phyloP scores from a whole-genome alignment of 225 moss, liverwort and hornwort species.

The Takakia lepidozioides region DNA sequence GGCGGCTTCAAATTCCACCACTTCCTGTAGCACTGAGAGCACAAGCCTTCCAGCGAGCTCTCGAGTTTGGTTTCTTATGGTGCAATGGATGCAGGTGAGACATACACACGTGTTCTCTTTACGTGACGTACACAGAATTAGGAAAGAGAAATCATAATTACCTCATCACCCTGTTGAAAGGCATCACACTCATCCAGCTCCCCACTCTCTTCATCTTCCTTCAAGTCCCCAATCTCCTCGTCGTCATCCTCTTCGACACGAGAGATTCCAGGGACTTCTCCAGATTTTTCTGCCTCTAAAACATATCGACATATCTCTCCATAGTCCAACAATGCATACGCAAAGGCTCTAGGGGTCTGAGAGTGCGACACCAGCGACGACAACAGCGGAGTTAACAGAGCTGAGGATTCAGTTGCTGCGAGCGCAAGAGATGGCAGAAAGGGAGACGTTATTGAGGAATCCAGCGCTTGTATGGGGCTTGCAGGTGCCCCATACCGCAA shows the following conservation, averaged over 20 bases:
- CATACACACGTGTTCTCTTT: too few species aligned
- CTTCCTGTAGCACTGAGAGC: neutral
- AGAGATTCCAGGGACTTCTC: neutral
- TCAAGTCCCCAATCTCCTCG: slow-evolving; percentile 31
- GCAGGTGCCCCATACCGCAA: slow-evolving; percentile 30
- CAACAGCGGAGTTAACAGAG: slow-evolving; percentile 44
- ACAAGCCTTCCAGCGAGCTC: neutral
- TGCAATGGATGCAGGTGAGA: too few species aligned
- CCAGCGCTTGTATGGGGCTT: slow-evolving; percentile 17
- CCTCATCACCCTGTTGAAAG: slow-evolving; percentile 86
- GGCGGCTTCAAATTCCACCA: neutral
- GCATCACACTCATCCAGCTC: slow-evolving; percentile 56
- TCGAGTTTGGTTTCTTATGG: neutral
- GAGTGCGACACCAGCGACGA: slow-evolving; percentile 38
- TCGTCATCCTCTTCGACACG: slow-evolving; percentile 6
- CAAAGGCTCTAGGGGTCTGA: slow-evolving; percentile 51
- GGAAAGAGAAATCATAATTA: slow-evolving; percentile 12
- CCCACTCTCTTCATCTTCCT: slow-evolving; percentile 44
- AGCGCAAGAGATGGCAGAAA: slow-evolving; percentile 63
- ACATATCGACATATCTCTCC: slow-evolving; percentile 26
- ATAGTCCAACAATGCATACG: slow-evolving; percentile 66
- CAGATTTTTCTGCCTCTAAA: slow-evolving; percentile 12
- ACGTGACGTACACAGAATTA: too few species aligned
- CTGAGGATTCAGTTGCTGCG: slow-evolving; percentile 48
- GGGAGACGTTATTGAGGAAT: slow-evolving; percentile 21